Percentiles rank a stretch among this genome's conserved stretches.
phyloP scores from a whole-genome alignment of 2,329 filamentous ascomycete genomes.

The Madurella fahalii region DNA sequence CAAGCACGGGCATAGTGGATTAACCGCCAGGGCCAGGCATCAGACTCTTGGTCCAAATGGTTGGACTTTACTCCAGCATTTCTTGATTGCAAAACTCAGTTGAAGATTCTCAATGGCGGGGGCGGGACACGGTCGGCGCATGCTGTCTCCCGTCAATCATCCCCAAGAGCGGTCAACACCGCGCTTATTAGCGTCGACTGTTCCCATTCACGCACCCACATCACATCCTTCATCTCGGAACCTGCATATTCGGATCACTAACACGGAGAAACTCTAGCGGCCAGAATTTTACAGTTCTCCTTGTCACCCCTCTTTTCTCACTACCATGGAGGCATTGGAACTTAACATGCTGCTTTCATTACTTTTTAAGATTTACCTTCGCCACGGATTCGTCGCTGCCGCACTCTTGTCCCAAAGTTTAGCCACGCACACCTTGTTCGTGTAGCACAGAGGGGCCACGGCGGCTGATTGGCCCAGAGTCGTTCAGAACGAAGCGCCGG shows the following conservation, averaged over 20 bases:
- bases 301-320: no score
- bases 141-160: background rate
- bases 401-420: background rate
- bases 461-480: conserved; percentile 8
- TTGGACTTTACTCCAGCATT: no score
- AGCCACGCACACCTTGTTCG: background rate
- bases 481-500: conserved; percentile 11
- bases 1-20: no score
- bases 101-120: no score
- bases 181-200: background rate
- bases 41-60: no score
- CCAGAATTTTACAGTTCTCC: no score
- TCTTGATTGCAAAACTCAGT: no score
- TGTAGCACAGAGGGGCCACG: background rate
- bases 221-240: background rate
- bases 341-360: no score
- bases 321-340: no score
- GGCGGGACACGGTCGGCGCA: background rate
- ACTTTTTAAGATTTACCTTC: no score
- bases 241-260: background rate
- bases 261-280: background rate
- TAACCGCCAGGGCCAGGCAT: no score
- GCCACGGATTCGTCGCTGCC: background rate
- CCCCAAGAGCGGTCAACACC: background rate
- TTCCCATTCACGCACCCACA: background rate